Evolutionary conservation across 306 rosid species (phyloP).

Genomic region (Medicago ruthenica): DNA sequence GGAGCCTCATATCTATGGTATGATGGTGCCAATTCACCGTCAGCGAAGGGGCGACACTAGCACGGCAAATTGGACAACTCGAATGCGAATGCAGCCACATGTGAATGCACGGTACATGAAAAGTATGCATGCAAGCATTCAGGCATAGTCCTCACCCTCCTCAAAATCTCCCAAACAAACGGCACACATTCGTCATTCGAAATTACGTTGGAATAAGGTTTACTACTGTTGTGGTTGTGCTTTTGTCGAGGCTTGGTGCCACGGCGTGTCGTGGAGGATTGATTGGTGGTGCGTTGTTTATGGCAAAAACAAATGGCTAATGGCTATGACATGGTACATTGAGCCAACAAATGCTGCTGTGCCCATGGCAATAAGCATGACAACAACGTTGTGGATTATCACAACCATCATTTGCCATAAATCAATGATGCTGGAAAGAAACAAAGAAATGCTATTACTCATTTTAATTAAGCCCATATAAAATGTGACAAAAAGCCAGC

Average conservation of each 20-base stretch:
- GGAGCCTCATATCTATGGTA: not conserved
- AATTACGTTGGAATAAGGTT: conserved; percentile 50
- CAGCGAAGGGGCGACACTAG: conserved; percentile 43
- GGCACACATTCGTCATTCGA: conserved; percentile 48
- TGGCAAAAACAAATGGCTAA: conserved; percentile 43
- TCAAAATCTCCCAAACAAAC: conserved; percentile 71
- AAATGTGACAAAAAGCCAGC: too few species aligned
- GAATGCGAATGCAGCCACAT: conserved; percentile 65
- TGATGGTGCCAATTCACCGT: not conserved
- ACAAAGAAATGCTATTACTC: conserved; percentile 18
- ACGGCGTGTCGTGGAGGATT: not conserved
- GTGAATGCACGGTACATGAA: conserved; percentile 68
- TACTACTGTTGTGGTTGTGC: not conserved
- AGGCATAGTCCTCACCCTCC: conserved; percentile 69
- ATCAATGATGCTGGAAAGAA: not conserved
- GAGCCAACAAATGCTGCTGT: conserved; percentile 52
- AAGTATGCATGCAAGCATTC: conserved; percentile 74
- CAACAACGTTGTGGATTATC: conserved; percentile 9
- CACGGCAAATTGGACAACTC: conserved; percentile 68
- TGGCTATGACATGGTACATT: conserved; percentile 52
- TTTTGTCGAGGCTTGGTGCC: not conserved
- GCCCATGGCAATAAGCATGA: conserved; percentile 47
- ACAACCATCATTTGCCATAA: conserved; percentile 30
- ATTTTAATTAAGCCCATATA: too few species aligned
- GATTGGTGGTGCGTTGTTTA: not conserved